A percentile compares a stretch with the other conserved stretches of the same genome.
phyloP scores from a whole-genome alignment of 306 rosid species.

The Sophora flavescens region DNA sequence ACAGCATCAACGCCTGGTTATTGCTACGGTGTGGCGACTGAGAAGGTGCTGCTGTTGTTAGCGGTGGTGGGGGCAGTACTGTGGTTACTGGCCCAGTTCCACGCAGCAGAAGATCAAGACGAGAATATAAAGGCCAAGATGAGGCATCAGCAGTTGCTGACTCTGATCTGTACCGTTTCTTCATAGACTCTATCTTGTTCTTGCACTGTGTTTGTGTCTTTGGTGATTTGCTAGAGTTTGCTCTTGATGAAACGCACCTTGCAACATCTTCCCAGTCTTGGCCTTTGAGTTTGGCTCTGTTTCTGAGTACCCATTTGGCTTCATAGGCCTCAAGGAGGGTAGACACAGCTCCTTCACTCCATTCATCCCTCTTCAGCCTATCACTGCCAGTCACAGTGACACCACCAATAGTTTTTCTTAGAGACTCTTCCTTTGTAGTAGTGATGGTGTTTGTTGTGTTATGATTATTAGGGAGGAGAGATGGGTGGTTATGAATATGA shows the following conservation, averaged over 20 bases:
- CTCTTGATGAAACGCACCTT: conserved; percentile 69
- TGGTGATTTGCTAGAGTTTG: conserved; percentile 64
- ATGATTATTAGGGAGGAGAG: conserved; percentile 60
- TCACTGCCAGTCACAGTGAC: conserved; percentile 34
- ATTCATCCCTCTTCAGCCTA: conserved; percentile 89
- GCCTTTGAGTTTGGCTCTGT: conserved; percentile 93
- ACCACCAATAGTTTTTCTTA: conserved; percentile 48
- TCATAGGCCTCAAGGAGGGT: conserved; percentile 90
- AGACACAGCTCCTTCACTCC: conserved; percentile 98
- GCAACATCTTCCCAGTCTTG: conserved; percentile 99
- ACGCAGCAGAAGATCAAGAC: conserved; percentile 79
- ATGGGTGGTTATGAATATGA: conserved; percentile 53
- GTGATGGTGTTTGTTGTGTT: conserved; percentile 16
- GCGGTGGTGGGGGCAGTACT: background rate
- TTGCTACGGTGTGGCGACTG: conserved; percentile 24
- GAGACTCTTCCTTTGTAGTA: conserved; percentile 58
- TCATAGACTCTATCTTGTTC: conserved; percentile 99
- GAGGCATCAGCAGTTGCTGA: conserved; percentile 73
- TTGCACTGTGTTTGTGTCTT: conserved; percentile 97
- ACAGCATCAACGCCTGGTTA: conserved; percentile 55
- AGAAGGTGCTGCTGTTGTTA: background rate
- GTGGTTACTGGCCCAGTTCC: conserved; percentile 65
- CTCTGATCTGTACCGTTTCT: conserved; percentile 86
- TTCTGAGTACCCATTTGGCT: conserved; percentile 84
- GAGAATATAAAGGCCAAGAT: conserved; percentile 85